These are phyloP conservation scores for Candida glucosophila DNA, from an alignment of 1,139 yeast genomes.

Conservation along the genomic window DNA sequence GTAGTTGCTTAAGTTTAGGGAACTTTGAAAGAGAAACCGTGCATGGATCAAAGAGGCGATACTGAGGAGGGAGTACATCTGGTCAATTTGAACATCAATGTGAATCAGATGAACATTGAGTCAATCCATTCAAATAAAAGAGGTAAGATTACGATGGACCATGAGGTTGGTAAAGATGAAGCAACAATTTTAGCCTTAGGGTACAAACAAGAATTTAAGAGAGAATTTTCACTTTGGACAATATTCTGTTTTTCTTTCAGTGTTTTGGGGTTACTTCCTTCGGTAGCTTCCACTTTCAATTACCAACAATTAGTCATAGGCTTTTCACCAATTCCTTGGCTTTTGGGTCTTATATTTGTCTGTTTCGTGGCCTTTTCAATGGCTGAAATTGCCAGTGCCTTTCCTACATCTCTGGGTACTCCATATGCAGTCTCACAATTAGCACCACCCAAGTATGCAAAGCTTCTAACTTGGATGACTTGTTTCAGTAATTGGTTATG, in stretches of 20 bases:
- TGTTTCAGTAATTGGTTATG: constrained; percentile 49
- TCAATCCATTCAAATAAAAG: constrained; percentile 33
- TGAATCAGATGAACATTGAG: constrained; percentile 29
- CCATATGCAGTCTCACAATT: constrained; percentile 44
- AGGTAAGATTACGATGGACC: constrained; percentile 35
- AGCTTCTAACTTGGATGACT: constrained; percentile 50
- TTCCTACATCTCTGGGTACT: constrained; percentile 42
- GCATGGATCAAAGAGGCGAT: too few relatives aligned
- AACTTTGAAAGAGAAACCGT: too few relatives aligned
- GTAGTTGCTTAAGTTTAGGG: too few relatives aligned
- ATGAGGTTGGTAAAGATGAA: constrained; percentile 42
- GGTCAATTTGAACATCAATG: constrained; percentile 27
- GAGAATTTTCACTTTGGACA: constrained; percentile 57
- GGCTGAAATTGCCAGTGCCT: constrained; percentile 41
- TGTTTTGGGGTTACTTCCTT: constrained; percentile 64
- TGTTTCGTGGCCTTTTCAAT: constrained; percentile 41
- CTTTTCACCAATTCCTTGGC: constrained; percentile 48
- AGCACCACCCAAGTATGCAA: constrained; percentile 45
- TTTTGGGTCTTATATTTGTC: constrained; percentile 41
- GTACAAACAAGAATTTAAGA: constrained; percentile 63
- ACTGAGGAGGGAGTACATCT: constrained; percentile 12
- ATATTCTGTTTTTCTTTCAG: constrained; percentile 65
- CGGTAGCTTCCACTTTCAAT: constrained; percentile 51
- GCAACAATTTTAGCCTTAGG: constrained; percentile 58
- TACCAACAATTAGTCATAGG: constrained; percentile 48